Evolutionary conservation across 257 asterid species (phyloP).

Genomic region (Anisodus tanguticus): DNA sequence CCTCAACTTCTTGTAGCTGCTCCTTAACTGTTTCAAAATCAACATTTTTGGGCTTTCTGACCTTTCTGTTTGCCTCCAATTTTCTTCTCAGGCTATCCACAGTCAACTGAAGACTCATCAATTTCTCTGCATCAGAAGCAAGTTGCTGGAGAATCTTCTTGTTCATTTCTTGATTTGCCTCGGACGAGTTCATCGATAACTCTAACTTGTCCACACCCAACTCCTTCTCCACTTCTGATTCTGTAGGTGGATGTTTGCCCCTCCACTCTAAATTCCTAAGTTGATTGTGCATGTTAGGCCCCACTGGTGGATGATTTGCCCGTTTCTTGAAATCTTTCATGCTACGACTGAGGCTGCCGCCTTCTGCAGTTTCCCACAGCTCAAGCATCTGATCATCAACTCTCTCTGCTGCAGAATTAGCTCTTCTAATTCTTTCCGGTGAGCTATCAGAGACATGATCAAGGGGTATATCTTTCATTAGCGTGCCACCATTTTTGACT

Average conservation of each 20-base stretch:
- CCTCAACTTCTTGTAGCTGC: conserved; percentile 81
- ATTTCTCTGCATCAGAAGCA: conserved; percentile 64
- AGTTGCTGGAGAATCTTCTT: conserved; percentile 67
- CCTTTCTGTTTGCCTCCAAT: conserved; percentile 54
- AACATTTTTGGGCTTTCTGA: conserved; percentile 49
- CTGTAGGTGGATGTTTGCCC: conserved; percentile 56
- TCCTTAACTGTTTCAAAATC: conserved; percentile 62
- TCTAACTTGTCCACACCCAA: conserved; percentile 66
- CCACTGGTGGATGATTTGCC: conserved; percentile 48
- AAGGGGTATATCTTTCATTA: conserved; percentile 88
- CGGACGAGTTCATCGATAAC: conserved; percentile 41
- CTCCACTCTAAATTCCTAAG: conserved; percentile 42
- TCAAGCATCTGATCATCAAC: conserved; percentile 80
- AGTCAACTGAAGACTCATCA: conserved; percentile 57
- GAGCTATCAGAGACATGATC: conserved; percentile 69
- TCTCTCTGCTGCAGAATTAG: conserved; percentile 41
- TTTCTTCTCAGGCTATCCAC: conserved; percentile 57
- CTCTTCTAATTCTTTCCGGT: conserved; percentile 44
- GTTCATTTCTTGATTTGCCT: conserved; percentile 47
- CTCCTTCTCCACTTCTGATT: conserved; percentile 75
- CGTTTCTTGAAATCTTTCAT: conserved; percentile 51
- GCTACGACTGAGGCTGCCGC: conserved; percentile 42
- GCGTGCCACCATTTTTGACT: conserved; percentile 47
- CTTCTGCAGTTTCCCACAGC: conserved; percentile 78
- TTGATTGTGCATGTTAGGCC: conserved; percentile 52